A percentile compares a stretch with the other conserved stretches of the same genome.
Evolutionary conservation across 176 grass and related monocot genomes (phyloP).

Genomic region (Canna indica): DNA sequence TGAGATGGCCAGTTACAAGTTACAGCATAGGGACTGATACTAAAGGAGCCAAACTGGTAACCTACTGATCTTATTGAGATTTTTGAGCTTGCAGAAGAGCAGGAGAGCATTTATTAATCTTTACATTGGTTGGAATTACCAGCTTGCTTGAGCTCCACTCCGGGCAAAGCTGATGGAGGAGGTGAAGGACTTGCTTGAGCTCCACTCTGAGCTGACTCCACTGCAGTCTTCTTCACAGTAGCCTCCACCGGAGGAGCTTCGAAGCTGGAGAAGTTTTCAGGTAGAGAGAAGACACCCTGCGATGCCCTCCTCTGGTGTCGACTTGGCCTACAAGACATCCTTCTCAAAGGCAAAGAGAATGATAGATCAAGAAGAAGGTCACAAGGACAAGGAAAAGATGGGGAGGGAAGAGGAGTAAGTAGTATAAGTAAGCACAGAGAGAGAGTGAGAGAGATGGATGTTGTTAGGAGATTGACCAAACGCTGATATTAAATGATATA

Average conservation of each 20-base stretch:
- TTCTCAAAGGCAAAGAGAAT: neutral
- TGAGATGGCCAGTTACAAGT: no score
- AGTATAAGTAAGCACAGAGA: neutral
- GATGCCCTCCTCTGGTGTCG: slow-evolving; percentile 88
- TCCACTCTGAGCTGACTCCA: neutral
- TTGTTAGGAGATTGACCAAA: neutral
- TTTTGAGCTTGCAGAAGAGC: neutral
- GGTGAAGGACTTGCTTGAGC: slow-evolving; percentile 3
- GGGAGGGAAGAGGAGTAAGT: no score
- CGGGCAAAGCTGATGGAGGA: neutral
- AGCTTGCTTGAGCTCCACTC: neutral
- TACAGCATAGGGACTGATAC: no score
- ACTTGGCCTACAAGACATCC: slow-evolving; percentile 53
- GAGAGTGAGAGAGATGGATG: neutral
- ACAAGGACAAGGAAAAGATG: neutral
- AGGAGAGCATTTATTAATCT: no score
- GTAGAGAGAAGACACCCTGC: slow-evolving; percentile 66
- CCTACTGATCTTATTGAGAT: neutral
- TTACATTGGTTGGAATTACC: no score
- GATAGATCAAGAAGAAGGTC: neutral
- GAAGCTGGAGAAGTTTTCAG: slow-evolving; percentile 63
- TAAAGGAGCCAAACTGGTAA: no score
- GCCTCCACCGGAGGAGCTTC: slow-evolving; percentile 29
- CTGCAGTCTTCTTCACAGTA: neutral
- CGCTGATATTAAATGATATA: no score